Evolutionary conservation across 2,329 filamentous ascomycete genomes (phyloP).

Genomic region (Colletotrichum scovillei): DNA sequence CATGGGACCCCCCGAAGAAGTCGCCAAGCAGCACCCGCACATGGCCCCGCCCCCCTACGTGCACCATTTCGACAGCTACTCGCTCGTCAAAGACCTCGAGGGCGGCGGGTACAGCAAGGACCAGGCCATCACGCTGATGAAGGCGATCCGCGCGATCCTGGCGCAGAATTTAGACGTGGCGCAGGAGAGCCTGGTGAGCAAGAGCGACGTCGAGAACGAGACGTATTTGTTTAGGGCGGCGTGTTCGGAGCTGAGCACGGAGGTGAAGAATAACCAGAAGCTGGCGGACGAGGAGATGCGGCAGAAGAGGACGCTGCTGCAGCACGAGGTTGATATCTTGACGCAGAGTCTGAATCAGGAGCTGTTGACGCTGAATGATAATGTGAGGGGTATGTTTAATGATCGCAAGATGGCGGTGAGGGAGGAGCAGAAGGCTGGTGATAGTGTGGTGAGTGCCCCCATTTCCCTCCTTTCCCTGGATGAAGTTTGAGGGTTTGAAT

Average conservation of each 20-base stretch:
- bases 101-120: slow-evolving; percentile 76
- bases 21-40: slow-evolving; percentile 68
- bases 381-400: slow-evolving; percentile 95
- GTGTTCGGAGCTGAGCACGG: slow-evolving; percentile 89
- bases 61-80: slow-evolving; percentile 97
- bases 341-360: slow-evolving; percentile 89
- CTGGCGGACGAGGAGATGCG: slow-evolving; percentile 84
- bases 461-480: too few species aligned
- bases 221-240: slow-evolving; percentile 94
- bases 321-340: slow-evolving; percentile 95
- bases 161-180: slow-evolving; percentile 85
- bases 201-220: slow-evolving; percentile 89
- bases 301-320: slow-evolving; percentile 84
- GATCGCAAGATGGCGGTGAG: slow-evolving; percentile 93
- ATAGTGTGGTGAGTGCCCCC: slow-evolving; percentile 75
- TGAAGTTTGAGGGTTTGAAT: too few species aligned
- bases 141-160: slow-evolving; percentile 83
- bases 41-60: slow-evolving; percentile 82
- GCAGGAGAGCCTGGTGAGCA: slow-evolving; percentile 83
- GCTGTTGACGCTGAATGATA: slow-evolving; percentile 83
- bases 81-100: slow-evolving; percentile 83
- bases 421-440: slow-evolving; percentile 86
- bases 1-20: slow-evolving; percentile 56
- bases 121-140: slow-evolving; percentile 91
- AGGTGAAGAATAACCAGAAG: slow-evolving; percentile 82